phyloP scores from a whole-genome alignment of 805 yeast species.

The Ogataea pini region DNA sequence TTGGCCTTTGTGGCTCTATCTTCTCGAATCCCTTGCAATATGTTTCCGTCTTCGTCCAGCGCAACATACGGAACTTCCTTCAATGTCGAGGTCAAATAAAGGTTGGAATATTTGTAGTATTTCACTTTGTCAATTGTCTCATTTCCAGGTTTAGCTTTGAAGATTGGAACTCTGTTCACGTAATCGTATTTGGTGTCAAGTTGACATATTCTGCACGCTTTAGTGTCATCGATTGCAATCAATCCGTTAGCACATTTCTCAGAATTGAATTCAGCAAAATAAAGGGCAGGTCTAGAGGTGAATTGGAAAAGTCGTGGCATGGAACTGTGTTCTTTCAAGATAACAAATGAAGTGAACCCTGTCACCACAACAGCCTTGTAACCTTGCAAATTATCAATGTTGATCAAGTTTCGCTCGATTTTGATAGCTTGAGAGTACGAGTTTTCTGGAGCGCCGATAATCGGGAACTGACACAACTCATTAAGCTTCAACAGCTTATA shows the following conservation, averaged over 20 bases:
- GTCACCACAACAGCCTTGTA: conserved; percentile 65
- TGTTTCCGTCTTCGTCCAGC: conserved; percentile 71
- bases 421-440: conserved; percentile 68
- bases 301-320: conserved; percentile 66
- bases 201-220: conserved; percentile 64
- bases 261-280: conserved; percentile 55
- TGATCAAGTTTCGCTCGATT: conserved; percentile 66
- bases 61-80: conserved; percentile 61
- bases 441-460: conserved; percentile 81
- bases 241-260: conserved; percentile 46
- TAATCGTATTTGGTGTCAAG: conserved; percentile 49
- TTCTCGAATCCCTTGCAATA: conserved; percentile 55
- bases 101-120: conserved; percentile 66
- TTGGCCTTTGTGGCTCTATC: conserved; percentile 51
- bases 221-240: conserved; percentile 68
- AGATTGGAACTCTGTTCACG: conserved; percentile 61
- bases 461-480: conserved; percentile 43
- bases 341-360: conserved; percentile 70
- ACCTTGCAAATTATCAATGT: conserved; percentile 58
- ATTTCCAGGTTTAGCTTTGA: conserved; percentile 47
- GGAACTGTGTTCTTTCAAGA: conserved; percentile 65
- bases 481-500: conserved; percentile 44
- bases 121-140: conserved; percentile 65
- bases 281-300: conserved; percentile 62
- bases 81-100: conserved; percentile 63